These are phyloP conservation scores for Chrysopogon serrulatus DNA, from an alignment of 176 grass and related monocot species.

Conservation along the genomic window DNA sequence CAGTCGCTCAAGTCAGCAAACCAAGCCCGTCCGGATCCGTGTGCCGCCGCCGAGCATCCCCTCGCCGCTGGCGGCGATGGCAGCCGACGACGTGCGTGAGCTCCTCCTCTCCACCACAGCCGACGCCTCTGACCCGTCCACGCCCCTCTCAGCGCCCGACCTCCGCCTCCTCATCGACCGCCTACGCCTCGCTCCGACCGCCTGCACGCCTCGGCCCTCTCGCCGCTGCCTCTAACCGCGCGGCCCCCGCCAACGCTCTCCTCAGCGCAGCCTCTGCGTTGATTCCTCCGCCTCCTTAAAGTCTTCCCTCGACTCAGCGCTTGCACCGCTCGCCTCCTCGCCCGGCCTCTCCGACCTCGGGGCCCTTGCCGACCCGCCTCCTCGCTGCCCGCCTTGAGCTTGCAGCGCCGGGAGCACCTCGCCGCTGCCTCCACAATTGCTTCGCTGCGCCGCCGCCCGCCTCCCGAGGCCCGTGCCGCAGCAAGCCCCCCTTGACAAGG, in stretches of 20 bases:
- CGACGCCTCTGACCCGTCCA: slow-evolving; percentile 66
- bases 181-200: slow-evolving; percentile 75
- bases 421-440: slow-evolving; percentile 45
- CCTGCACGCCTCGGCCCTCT: slow-evolving; percentile 62
- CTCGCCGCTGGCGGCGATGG: neutral
- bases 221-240: slow-evolving; percentile 59
- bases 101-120: slow-evolving; percentile 70
- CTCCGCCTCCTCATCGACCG: slow-evolving; percentile 92
- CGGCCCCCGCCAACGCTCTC: slow-evolving; percentile 47
- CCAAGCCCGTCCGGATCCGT: too few species aligned
- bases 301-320: slow-evolving; percentile 41
- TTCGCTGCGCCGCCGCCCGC: slow-evolving; percentile 34
- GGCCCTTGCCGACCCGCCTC: slow-evolving; percentile 55
- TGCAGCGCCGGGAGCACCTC: slow-evolving; percentile 71
- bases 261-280: slow-evolving; percentile 42
- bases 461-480: slow-evolving; percentile 57
- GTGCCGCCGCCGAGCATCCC: too few species aligned
- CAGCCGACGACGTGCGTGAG: slow-evolving; percentile 79
- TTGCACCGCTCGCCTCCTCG: slow-evolving; percentile 59
- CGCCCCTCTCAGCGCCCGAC: slow-evolving; percentile 84
- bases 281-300: slow-evolving; percentile 32
- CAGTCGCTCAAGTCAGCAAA: too few species aligned
- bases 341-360: slow-evolving; percentile 66
- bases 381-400: slow-evolving; percentile 45
- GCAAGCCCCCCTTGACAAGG: slow-evolving; percentile 44